Conservation (phyloP, 2,329 filamentous ascomycete genomes). For the Phaeosphaeriaceae sp. region DNA sequence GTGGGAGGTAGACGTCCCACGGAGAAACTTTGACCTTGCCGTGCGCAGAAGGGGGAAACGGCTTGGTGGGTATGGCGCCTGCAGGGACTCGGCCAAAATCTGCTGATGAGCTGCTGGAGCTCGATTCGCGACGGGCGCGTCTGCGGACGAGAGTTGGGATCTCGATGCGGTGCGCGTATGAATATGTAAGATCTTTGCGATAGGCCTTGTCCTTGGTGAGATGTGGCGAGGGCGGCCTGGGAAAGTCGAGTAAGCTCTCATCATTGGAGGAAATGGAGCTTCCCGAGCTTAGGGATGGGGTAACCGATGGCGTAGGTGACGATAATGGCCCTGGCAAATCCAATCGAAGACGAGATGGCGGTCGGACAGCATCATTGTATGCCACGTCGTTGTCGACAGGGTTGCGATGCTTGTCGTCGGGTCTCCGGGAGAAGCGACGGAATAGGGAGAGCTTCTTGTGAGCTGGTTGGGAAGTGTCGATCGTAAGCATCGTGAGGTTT, state of each 20-base stretch:
- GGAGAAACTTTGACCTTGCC: neutral
- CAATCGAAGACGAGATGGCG: conserved; percentile 5
- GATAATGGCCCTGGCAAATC: neutral
- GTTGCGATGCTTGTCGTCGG: conserved; percentile 1
- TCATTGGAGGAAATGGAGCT: conserved; percentile 4
- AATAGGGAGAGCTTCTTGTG: conserved; percentile 27
- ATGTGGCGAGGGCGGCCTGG: conserved; percentile 12
- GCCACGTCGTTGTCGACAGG: neutral
- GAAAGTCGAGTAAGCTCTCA: conserved; percentile 7
- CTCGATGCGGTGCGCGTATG: conserved; percentile 16
- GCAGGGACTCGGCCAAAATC: conserved; percentile 19
- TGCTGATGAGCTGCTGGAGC: conserved; percentile 1
- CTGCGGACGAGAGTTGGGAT: conserved; percentile 10
- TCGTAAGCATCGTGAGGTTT: conserved; percentile 18
- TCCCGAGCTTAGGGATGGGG: conserved; percentile 10
- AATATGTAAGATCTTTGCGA: conserved; percentile 7
- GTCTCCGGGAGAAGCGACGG: conserved; percentile 24
- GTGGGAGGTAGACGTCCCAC: conserved; percentile 45
- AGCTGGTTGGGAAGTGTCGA: conserved; percentile 14
- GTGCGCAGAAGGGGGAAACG: conserved; percentile 21
- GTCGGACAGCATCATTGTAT: conserved; percentile 4
- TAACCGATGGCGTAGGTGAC: neutral
- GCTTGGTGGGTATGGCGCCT: conserved; percentile 23
- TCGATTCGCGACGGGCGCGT: conserved; percentile 3
- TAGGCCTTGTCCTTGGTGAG: conserved; percentile 14